A percentile compares a stretch with the other conserved stretches of the same genome.
phyloP scores from a whole-genome alignment of 768 basidiomycete genomes.

The Mycena floridula region DNA sequence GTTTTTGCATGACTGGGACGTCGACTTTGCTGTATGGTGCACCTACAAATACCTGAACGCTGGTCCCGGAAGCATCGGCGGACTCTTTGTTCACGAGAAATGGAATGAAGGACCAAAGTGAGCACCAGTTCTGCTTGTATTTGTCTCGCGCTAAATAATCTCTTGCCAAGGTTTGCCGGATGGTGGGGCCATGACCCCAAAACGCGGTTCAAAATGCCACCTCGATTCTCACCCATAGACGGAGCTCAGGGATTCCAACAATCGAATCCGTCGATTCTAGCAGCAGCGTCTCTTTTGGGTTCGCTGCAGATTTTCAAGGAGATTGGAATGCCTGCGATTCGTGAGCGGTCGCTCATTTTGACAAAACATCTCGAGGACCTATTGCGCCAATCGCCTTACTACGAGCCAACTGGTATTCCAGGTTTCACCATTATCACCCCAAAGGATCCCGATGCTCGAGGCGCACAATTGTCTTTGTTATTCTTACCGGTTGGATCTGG shows the following conservation, averaged over 20 bases:
- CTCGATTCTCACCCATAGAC: conserved; percentile 71
- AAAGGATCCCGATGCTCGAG: conserved; percentile 53
- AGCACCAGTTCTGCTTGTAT: conserved; percentile 23
- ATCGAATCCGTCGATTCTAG: conserved; percentile 87
- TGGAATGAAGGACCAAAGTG: conserved; percentile 73
- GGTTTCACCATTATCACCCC: conserved; percentile 96
- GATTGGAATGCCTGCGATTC: conserved; percentile 62
- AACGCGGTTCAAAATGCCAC: conserved; percentile 90
- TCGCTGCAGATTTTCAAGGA: conserved; percentile 76
- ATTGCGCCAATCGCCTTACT: conserved; percentile 58
- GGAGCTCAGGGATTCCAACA: conserved; percentile 96
- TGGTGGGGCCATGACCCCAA: conserved; percentile 96
- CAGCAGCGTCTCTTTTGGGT: conserved; percentile 75
- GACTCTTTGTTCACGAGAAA: conserved; percentile 81
- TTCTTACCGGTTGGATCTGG: conserved; percentile 59
- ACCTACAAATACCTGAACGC: conserved; percentile 98
- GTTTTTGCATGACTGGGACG: conserved; percentile 85
- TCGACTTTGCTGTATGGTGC: conserved; percentile 99
- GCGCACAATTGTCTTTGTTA: conserved; percentile 83
- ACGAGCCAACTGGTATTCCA: conserved; percentile 37
- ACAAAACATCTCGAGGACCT: conserved; percentile 67
- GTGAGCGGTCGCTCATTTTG: conserved; percentile 63
- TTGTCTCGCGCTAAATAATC: conserved; percentile 8
- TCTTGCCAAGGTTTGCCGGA: conserved; percentile 64
- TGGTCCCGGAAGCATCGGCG: conserved; percentile 96